A percentile compares a stretch with the other conserved stretches of the same genome.
Evolutionary conservation across 108 stramenopile species (phyloP).

Genomic region (Skeletonema menzelii): DNA sequence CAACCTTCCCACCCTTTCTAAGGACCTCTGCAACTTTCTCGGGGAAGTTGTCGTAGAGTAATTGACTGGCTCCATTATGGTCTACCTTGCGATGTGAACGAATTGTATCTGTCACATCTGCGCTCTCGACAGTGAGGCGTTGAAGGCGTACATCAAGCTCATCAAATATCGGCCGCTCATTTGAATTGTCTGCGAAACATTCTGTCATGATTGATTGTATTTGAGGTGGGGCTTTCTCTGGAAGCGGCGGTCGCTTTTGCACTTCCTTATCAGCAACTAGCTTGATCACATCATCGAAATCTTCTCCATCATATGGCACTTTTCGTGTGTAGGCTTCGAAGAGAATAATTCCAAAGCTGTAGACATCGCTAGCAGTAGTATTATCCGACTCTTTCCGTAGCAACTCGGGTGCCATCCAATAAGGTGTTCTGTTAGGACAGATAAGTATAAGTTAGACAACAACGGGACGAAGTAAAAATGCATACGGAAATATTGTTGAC

Average conservation of each 20-base stretch:
- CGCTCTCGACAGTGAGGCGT: constrained; percentile 34
- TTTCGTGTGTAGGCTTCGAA: constrained; percentile 57
- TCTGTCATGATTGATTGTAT: constrained; percentile 43
- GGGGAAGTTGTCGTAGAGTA: constrained; percentile 50
- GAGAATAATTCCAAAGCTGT: constrained; percentile 66
- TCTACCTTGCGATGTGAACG: constrained; percentile 10
- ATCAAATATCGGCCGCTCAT: constrained; percentile 45
- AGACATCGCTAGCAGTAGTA: constrained; percentile 58
- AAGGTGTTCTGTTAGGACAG: no score
- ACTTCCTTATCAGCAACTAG: constrained; percentile 38
- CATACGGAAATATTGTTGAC: no score
- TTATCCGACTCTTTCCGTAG: constrained; percentile 50
- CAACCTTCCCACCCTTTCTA: constrained; percentile 49
- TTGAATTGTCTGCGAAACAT: constrained; percentile 33
- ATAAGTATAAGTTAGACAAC: no score
- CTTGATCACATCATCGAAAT: constrained; percentile 34
- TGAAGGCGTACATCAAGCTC: constrained; percentile 49
- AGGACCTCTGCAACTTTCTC: constrained; percentile 57
- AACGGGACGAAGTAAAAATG: no score
- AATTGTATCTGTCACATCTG: constrained; percentile 25
- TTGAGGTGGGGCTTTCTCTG: constrained; percentile 20
- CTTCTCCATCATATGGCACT: constrained; percentile 59
- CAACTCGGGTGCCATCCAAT: constrained; percentile 95
- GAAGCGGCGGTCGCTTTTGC: constrained; percentile 56
- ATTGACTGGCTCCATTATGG: not conserved